phyloP scores from a whole-genome alignment of 2,329 filamentous ascomycete species.

The Colletotrichum phormii region DNA sequence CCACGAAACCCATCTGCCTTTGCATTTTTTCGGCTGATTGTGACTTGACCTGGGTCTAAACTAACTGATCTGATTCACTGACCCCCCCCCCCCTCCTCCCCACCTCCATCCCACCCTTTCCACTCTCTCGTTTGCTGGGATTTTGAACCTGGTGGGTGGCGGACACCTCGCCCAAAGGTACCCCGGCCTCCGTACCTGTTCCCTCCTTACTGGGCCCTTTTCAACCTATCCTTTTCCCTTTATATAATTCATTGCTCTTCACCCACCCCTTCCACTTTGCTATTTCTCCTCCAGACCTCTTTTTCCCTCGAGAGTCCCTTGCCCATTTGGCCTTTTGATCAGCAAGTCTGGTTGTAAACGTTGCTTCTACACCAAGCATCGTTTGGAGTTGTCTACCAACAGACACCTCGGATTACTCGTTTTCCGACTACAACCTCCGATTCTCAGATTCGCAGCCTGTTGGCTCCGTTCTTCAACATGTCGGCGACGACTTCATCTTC shows the following conservation, averaged over 20 bases:
- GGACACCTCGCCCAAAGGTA: conserved; percentile 36
- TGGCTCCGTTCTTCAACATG: conserved; percentile 25
- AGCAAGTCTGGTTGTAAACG: background rate
- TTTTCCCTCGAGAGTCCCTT: conserved; percentile 19
- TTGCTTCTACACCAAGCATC: conserved; percentile 19
- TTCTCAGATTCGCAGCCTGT: background rate
- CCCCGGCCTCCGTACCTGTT: conserved; percentile 34
- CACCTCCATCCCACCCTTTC: conserved; percentile 33
- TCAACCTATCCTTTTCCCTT: conserved; percentile 25
- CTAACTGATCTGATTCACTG: conserved; percentile 32
- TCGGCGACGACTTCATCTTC: conserved; percentile 48
- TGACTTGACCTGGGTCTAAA: conserved; percentile 17
- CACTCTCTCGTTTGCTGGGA: conserved; percentile 37
- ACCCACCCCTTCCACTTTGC: background rate
- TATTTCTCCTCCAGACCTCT: background rate
- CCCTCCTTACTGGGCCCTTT: conserved; percentile 26
- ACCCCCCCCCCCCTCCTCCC: conserved; percentile 26
- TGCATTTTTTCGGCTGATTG: conserved; percentile 25
- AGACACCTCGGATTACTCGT: conserved; percentile 8
- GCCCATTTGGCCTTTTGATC: conserved; percentile 12
- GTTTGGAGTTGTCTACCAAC: conserved; percentile 17
- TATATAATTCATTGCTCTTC: conserved; percentile 32
- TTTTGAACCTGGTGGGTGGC: conserved; percentile 36
- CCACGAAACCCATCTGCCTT: conserved; percentile 25
- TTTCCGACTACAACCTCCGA: conserved; percentile 5